phyloP scores from a whole-genome alignment of 1,139 yeast genomes.

The Sugiyamaella xylanicola region DNA sequence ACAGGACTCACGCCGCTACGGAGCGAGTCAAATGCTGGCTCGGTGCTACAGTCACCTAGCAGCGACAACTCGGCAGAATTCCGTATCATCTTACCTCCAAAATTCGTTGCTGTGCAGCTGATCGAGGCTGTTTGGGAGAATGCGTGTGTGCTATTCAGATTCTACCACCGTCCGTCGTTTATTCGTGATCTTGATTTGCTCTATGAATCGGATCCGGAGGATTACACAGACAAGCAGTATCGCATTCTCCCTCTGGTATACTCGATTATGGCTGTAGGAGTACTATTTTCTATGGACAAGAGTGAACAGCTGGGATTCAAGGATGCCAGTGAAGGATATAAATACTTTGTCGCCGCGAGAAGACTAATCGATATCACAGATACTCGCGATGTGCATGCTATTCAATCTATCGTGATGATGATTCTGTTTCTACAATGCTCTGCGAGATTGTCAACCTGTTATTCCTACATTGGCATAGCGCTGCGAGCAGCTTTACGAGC shows the following conservation, averaged over 20 bases:
- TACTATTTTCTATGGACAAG: constrained; percentile 56
- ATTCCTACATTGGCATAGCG: constrained; percentile 91
- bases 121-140: constrained; percentile 81
- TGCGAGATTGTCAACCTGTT: constrained; percentile 86
- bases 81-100: constrained; percentile 72
- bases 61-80: constrained; percentile 35
- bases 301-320: constrained; percentile 46
- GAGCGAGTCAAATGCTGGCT: constrained; percentile 16
- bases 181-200: constrained; percentile 58
- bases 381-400: constrained; percentile 61
- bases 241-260: constrained; percentile 78
- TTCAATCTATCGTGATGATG: constrained; percentile 70
- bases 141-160: constrained; percentile 81
- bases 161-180: constrained; percentile 82
- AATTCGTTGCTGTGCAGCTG: constrained; percentile 68
- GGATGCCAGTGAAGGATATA: constrained; percentile 66
- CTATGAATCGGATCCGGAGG: constrained; percentile 66
- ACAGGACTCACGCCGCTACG: constrained; percentile 10
- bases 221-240: constrained; percentile 72
- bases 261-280: constrained; percentile 71
- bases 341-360: constrained; percentile 80
- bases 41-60: constrained; percentile 18
- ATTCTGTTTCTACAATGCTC: constrained; percentile 84
- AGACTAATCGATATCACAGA: constrained; percentile 70
- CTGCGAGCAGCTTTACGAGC: constrained; percentile 82